Base-by-base conservation (phyloP, 805 yeast genomes). In the Zygosaccharomyces lentus region DNA sequence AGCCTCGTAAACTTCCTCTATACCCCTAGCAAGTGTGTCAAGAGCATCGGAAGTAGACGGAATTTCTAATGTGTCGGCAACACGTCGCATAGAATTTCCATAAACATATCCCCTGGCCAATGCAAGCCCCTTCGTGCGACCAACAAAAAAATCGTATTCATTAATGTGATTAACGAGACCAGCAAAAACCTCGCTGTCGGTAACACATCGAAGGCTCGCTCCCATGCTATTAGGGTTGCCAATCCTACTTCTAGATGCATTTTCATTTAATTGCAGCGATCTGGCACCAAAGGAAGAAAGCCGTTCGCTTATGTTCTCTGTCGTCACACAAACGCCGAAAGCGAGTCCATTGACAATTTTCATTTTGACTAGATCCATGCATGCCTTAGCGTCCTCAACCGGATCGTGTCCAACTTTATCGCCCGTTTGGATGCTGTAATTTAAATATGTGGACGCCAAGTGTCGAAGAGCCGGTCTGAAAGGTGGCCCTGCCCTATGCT, bases 401-500 rank as follows among this genome's bases (percentile, higher is more conserved):
- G 98, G 84, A 43, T 90, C 85, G 65, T 91, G 98, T 1, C 95
- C 96, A 3, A 62, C 53, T 3, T 48, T 53, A 21, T 72, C 73
- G n/a, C 84, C 82, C 21, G 66, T 67, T 64, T 93, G 98, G 42
- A 91, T 91, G 0, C 63, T 67, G 41, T 75, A 66, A 15, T 71
- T 65, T 31, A 90, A 66, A 59, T 73, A 77, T 46, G 72, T 75
- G 9, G 72, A 66, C 2, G 89, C 73, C n/a, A 93, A 70, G 71
- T 81, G 81, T 59, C 76, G 82, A 49, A 91, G 71, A 0, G 95
- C 77, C 1, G 96, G 91, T 58, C 81, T 85, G 50, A 74, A 74
- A 0, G 96, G 95, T 0, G 83, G 83, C 0, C 97, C 97, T 27
- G 85, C 73, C n/a, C 78, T 76, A 61, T 89, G 96, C 44, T 88